Base-by-base conservation (phyloP, 129 eudicot genomes). In the Pseudognaphalium luteoalbum region DNA sequence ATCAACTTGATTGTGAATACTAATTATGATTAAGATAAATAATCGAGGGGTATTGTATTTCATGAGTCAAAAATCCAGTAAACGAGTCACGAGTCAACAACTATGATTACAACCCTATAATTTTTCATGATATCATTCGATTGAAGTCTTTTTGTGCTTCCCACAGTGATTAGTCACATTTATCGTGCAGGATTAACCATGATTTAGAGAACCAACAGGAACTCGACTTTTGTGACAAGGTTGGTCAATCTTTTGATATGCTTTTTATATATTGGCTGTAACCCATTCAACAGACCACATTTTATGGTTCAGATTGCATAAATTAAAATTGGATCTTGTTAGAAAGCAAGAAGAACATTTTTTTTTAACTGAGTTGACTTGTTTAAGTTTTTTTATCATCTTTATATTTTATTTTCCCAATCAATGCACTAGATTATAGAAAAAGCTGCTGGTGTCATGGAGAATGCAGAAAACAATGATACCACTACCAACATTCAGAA, bases 161-260 rank as follows among this genome's bases (percentile, higher is more conserved):
- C 65, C 35, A 20, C 67, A 63, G 7, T 76, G 58, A 76, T 76
- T 32, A 69, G 20, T 77, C 59, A 56, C 71, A 68, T 42, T 74
- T 67, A 15, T 75, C 19, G 20, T 83, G 81, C 96, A 92, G 97
- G 86, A 8, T 80, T 34, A 78, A 78, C 11, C 60, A 80, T 78
- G 83, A 71, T 85, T 79, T 83, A 58, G 81, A 58, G 73, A 75
- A 62, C 60, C 84, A 71, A 41, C 75, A 78, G 82, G 91, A 82
- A 70, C 73, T 75, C 75, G 87, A 84, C 79, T 69, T 82, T 32
- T 73, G 87, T 72, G 56, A 64, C 73, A 73, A 92, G 91, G 96
- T 87, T 83, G 50, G 91, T 73, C 70, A 62, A 39, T 52, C 14
- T 8, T 72, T 66, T 56, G 73, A 66, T 80, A 15, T 64, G 42